phyloP scores from a whole-genome alignment of 352 stramenopile species.

The Pythium sukuiense region DNA sequence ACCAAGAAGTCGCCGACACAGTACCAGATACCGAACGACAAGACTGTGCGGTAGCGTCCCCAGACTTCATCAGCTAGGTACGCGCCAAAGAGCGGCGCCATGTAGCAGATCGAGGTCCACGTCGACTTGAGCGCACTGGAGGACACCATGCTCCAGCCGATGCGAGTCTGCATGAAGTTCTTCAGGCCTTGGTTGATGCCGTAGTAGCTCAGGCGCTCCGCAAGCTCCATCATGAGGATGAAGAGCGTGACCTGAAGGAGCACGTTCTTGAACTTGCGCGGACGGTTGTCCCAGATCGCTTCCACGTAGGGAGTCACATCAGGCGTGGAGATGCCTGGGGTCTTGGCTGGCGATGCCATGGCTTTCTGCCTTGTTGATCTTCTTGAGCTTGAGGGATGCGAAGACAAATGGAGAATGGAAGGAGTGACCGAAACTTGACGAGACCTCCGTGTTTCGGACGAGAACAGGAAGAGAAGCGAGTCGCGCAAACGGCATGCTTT shows the following conservation, averaged over 20 bases:
- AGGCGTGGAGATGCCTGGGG: conserved; percentile 16
- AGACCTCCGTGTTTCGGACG: neutral
- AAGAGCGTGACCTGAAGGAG: conserved; percentile 63
- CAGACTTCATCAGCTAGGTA: conserved; percentile 64
- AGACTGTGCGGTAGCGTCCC: conserved; percentile 59
- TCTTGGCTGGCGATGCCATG: conserved; percentile 20
- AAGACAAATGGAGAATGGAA: conserved; percentile 4
- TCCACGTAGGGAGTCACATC: conserved; percentile 17
- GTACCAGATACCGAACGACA: conserved; percentile 65
- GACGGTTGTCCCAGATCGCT: conserved; percentile 48
- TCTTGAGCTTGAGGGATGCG: neutral
- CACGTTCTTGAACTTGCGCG: conserved; percentile 53
- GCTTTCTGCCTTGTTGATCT: neutral
- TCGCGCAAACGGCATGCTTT: neutral
- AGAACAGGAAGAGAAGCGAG: conserved; percentile 3
- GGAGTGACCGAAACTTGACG: neutral
- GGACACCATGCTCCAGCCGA: conserved; percentile 61
- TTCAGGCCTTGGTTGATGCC: conserved; percentile 88
- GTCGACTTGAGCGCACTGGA: conserved; percentile 63
- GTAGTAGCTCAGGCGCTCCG: conserved; percentile 81
- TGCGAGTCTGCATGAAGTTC: conserved; percentile 67
- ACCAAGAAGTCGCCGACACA: conserved; percentile 60
- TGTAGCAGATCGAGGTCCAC: conserved; percentile 64
- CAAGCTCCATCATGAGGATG: conserved; percentile 61
- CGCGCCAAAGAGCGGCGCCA: conserved; percentile 52